Conservation (phyloP, 441 rosid species). For the Aquilaria agallochum region DNA sequence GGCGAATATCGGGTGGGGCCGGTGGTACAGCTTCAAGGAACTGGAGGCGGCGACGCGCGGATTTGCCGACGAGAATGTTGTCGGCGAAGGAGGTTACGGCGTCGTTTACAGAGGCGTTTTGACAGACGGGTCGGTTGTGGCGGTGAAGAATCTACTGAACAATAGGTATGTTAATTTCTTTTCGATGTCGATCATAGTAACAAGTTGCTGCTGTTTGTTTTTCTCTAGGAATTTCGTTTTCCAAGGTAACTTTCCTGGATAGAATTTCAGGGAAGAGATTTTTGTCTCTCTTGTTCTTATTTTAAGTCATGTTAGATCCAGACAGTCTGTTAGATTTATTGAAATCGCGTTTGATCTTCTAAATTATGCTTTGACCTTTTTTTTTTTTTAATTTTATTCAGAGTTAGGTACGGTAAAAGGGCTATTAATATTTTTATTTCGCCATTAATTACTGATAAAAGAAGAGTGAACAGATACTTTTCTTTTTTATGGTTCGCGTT, state of each 20-base stretch:
- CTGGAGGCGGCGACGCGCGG: slow-evolving; percentile 80
- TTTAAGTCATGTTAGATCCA: slow-evolving; percentile 19
- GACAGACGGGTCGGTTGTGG: slow-evolving; percentile 70
- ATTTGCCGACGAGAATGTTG: slow-evolving; percentile 66
- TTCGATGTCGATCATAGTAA: background rate
- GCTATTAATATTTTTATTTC: slow-evolving; percentile 2
- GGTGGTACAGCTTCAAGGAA: slow-evolving; percentile 80
- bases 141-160: slow-evolving; percentile 81
- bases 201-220: slow-evolving; percentile 6
- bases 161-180: slow-evolving; percentile 52
- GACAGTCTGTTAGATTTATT: slow-evolving; percentile 4
- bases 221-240: slow-evolving; percentile 14
- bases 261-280: background rate
- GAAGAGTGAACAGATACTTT: slow-evolving; percentile 28
- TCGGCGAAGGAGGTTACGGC: slow-evolving; percentile 97
- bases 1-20: slow-evolving; percentile 81
- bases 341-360: background rate
- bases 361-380: background rate
- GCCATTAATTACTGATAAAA: slow-evolving; percentile 5
- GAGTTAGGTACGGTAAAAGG: background rate
- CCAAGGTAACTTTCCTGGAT: background rate
- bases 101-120: slow-evolving; percentile 73
- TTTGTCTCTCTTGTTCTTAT: background rate
- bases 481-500: slow-evolving; percentile 25
- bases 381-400: background rate